phyloP scores from a whole-genome alignment of 495 filamentous ascomycete genomes.

The Symbiotaphrina buchneri region DNA sequence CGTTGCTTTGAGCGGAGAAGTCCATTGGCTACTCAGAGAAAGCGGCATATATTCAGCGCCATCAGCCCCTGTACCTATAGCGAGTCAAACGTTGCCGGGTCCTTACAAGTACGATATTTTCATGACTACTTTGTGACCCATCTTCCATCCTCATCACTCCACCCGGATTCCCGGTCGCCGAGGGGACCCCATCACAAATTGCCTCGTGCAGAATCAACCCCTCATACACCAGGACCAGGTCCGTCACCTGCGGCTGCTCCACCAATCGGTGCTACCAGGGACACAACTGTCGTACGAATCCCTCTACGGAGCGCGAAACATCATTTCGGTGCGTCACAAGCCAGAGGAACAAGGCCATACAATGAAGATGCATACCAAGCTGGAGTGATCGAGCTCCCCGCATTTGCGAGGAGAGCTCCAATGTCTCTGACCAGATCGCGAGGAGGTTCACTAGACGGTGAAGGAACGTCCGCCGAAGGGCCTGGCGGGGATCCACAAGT shows the following conservation, averaged over 20 bases:
- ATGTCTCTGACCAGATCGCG: slow-evolving; percentile 32
- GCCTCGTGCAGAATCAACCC: slow-evolving; percentile 61
- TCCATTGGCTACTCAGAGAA: no score
- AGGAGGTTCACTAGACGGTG: slow-evolving; percentile 14
- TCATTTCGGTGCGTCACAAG: slow-evolving; percentile 66
- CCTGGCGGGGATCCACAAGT: slow-evolving; percentile 78
- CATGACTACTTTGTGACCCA: slow-evolving; percentile 96
- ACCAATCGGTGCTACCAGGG: slow-evolving; percentile 32
- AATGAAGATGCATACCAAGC: slow-evolving; percentile 95
- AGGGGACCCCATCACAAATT: slow-evolving; percentile 56
- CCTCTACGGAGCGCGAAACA: slow-evolving; percentile 85
- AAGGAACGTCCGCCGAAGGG: slow-evolving; percentile 41
- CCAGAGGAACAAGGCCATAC: slow-evolving; percentile 57
- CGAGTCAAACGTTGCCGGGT: no score
- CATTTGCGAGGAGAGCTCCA: slow-evolving; percentile 68
- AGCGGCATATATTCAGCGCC: no score
- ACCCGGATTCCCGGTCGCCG: slow-evolving; percentile 55
- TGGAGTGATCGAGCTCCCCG: slow-evolving; percentile 75
- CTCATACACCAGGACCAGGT: slow-evolving; percentile 32
- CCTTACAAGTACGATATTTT: slow-evolving; percentile 26
- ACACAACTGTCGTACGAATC: slow-evolving; percentile 95
- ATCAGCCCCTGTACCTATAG: no score
- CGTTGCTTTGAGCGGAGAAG: no score
- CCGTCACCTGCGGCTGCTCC: slow-evolving; percentile 31
- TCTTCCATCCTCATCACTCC: slow-evolving; percentile 76